These are phyloP conservation scores for Cenchrus americanus DNA, from an alignment of 176 grass and related monocot species.

Conservation along the genomic window DNA sequence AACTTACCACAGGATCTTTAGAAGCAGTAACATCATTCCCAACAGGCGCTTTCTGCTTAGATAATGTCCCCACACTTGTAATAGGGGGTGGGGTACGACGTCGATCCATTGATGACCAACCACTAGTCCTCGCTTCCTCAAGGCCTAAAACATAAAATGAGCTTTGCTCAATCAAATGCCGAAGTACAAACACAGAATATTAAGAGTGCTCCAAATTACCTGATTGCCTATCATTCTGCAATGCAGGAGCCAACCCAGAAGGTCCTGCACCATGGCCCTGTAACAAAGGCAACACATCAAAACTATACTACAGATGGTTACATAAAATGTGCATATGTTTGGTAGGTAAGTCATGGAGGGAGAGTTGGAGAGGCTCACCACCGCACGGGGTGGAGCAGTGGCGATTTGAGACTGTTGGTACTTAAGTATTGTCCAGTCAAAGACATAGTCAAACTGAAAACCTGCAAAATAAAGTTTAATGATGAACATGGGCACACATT, in stretches of 20 bases:
- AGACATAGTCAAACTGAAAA: conserved; percentile 99
- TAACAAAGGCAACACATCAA: conserved; percentile 30
- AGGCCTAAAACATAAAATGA: conserved; percentile 56
- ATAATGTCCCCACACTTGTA: conserved; percentile 51
- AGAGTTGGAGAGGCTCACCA: conserved; percentile 46
- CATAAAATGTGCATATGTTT: conserved; percentile 16
- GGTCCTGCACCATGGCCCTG: conserved; percentile 79
- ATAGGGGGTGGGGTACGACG: conserved; percentile 61
- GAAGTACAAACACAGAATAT: not conserved
- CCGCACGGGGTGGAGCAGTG: conserved; percentile 70
- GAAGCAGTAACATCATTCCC: conserved; percentile 63
- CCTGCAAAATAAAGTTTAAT: conserved; percentile 58
- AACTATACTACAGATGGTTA: conserved; percentile 19
- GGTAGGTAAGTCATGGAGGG: not conserved
- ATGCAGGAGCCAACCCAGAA: conserved; percentile 68
- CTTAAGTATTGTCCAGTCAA: conserved; percentile 99
- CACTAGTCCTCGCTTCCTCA: conserved; percentile 81
- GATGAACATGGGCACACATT: not conserved
- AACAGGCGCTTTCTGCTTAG: conserved; percentile 86
- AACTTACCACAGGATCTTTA: conserved; percentile 73
- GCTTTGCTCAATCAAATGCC: conserved; percentile 10
- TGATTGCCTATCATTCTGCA: conserved; percentile 81
- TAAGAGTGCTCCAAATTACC: conserved; percentile 47
- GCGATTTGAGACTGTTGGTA: conserved; percentile 96
- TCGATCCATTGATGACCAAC: conserved; percentile 82